These are phyloP conservation scores for Viola pubescens DNA, from an alignment of 441 rosid species.

Conservation along the genomic window DNA sequence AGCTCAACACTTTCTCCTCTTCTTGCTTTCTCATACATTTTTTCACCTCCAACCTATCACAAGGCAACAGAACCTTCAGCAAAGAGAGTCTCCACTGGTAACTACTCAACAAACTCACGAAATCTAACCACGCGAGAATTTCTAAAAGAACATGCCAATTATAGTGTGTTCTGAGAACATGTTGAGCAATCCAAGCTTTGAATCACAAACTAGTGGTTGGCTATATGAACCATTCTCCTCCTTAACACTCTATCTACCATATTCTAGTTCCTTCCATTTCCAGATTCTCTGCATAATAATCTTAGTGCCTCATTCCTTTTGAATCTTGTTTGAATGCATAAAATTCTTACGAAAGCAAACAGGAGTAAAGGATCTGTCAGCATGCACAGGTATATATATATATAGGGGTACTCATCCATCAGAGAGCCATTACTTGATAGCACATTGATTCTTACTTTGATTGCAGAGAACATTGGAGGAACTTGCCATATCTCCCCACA, in stretches of 20 bases:
- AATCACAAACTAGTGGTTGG: no score
- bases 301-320: no score
- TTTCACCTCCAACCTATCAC: conserved; percentile 89
- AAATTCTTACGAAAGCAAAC: no score
- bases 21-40: conserved; percentile 95
- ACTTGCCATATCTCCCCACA: conserved; percentile 98
- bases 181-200: no score
- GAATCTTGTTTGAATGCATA: no score
- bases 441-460: conserved; percentile 53
- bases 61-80: neutral
- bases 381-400: neutral
- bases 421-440: neutral
- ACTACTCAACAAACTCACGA: neutral
- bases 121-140: neutral
- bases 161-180: no score
- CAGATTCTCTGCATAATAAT: no score
- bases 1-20: conserved; percentile 88
- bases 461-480: conserved; percentile 99
- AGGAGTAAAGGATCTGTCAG: conserved; percentile 2
- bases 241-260: no score
- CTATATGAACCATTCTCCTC: no score
- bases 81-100: neutral
- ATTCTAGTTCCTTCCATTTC: no score
- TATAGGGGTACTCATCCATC: neutral
- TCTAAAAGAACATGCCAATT: neutral